Conservation (phyloP, 345 rosid species). For the Atalantia buxifolia region DNA sequence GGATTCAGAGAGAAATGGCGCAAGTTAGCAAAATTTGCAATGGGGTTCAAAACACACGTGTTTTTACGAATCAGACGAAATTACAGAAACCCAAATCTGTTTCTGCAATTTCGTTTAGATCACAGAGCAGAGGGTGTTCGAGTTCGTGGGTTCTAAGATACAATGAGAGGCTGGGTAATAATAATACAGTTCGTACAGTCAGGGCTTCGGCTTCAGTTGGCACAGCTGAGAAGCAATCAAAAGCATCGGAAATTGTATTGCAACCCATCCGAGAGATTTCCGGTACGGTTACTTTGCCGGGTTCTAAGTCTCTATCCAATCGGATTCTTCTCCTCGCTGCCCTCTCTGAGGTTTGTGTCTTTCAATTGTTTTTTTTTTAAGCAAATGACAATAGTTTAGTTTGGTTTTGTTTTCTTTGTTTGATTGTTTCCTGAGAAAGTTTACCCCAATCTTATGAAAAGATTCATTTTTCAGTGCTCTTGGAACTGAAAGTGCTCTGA, state of each 20-base stretch:
- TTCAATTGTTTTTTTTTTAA: background rate
- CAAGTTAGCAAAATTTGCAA: slow-evolving; percentile 50
- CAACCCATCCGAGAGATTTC: slow-evolving; percentile 84
- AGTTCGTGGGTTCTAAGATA: slow-evolving; percentile 29
- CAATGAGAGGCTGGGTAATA: slow-evolving; percentile 7
- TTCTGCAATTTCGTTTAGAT: slow-evolving; percentile 34
- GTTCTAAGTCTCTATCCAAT: slow-evolving; percentile 92
- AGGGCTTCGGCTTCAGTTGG: slow-evolving; percentile 54
- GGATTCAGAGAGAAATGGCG: slow-evolving; percentile 40
- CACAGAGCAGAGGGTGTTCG: slow-evolving; percentile 33
- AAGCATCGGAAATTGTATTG: slow-evolving; percentile 67
- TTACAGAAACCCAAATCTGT: slow-evolving; percentile 22
- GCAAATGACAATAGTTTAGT: no score
- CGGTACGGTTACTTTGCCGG: slow-evolving; percentile 79
- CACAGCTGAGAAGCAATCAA: slow-evolving; percentile 61
- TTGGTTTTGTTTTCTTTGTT: no score
- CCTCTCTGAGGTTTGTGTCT: slow-evolving; percentile 62
- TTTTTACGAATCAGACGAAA: slow-evolving; percentile 31
- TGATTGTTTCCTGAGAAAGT: background rate
- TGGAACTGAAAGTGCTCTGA: background rate
- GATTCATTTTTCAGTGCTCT: background rate
- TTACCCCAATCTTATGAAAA: background rate
- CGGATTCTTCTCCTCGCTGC: slow-evolving; percentile 93
- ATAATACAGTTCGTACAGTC: slow-evolving; percentile 20
- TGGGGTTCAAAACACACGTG: slow-evolving; percentile 32